These are phyloP conservation scores for Platanthera guangdongensis DNA, from an alignment of 106 monocot genomes.

Conservation along the genomic window DNA sequence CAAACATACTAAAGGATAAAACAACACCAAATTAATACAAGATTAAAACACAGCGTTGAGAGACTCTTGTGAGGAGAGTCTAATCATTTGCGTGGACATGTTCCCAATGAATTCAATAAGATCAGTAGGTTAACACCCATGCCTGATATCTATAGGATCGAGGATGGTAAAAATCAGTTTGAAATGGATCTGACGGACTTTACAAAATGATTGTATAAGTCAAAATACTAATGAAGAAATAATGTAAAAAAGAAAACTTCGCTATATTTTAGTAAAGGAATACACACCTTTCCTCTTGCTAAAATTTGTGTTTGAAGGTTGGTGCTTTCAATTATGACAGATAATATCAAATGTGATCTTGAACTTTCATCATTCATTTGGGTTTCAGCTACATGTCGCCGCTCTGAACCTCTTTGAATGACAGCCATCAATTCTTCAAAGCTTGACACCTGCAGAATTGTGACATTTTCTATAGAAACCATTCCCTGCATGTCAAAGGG, in stretches of 20 bases:
- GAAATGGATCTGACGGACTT: neutral
- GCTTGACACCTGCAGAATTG: conserved; percentile 58
- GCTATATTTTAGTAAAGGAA: neutral
- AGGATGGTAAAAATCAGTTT: neutral
- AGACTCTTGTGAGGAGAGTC: too few species aligned
- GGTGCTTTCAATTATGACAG: conserved; percentile 90
- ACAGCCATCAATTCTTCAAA: conserved; percentile 64
- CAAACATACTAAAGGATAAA: too few species aligned
- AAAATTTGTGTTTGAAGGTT: conserved; percentile 88
- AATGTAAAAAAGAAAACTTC: neutral
- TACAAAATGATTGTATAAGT: neutral
- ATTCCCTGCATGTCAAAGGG: conserved; percentile 48
- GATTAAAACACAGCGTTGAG: too few species aligned
- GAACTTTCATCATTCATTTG: conserved; percentile 98
- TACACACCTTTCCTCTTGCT: conserved; percentile 79
- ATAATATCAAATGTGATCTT: conserved; percentile 91
- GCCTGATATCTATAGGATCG: too few species aligned
- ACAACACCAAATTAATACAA: too few species aligned
- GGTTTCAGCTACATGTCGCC: conserved; percentile 78
- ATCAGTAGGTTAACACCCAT: neutral
- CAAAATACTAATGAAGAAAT: neutral
- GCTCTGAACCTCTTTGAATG: conserved; percentile 67
- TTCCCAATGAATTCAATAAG: neutral
- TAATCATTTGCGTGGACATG: too few species aligned
- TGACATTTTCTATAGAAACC: conserved; percentile 88